Evolutionary conservation across 2,329 filamentous ascomycete species (phyloP), one percentile per base, ranked within the genome.

Genomic region (Rutstroemia sp.): DNA sequence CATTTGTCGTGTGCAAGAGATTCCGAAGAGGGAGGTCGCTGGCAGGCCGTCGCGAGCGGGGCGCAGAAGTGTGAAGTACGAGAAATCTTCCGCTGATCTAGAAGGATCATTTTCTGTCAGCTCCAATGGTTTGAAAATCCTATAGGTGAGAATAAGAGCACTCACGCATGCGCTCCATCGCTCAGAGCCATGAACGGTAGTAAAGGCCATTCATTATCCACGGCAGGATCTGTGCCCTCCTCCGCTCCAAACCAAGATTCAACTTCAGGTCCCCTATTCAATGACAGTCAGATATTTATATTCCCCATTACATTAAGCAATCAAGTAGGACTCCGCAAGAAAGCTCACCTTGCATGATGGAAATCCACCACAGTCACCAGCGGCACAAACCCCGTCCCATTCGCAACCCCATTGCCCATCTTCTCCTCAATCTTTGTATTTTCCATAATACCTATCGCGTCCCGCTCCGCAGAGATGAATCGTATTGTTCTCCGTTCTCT

Each of bases 131-230:
- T 10, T 19, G 4, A 42, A 42, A 21, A 5, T 12, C 2, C 10
- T 7, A 14, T 7, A 6, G 23, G 44, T 14, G 48, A 45, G 25
- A 50, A 38, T 39, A 52, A 49, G 45, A 49, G 45, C 27, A 58
- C 86, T 75, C 79, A 94, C 85, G 91, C 85, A 77, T 99, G 94
- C 54, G 94, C 94, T 53, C 94, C 94, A 71, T 99, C 94, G 57
- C 90, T 94, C 67, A 99, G 75, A 25, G 94, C 94, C 90, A 97
- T 96, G 72, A 99, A 99, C 0, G 94, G 92, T 60, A 99, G 78
- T 64, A 96, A 73, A 27, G 85, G 80, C 94, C 94, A 99, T 69
- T 94, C 90, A 73, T 95, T 92, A 58, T 92, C 87, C 47, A 74
- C 77, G 3, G 88, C 88, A 10, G 92, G 90, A 72, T 96, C 91